A percentile compares a stretch with the other conserved stretches of the same genome.
phyloP scores from a whole-genome alignment of 108 stramenopile species.

The Skeletonema tropicum region DNA sequence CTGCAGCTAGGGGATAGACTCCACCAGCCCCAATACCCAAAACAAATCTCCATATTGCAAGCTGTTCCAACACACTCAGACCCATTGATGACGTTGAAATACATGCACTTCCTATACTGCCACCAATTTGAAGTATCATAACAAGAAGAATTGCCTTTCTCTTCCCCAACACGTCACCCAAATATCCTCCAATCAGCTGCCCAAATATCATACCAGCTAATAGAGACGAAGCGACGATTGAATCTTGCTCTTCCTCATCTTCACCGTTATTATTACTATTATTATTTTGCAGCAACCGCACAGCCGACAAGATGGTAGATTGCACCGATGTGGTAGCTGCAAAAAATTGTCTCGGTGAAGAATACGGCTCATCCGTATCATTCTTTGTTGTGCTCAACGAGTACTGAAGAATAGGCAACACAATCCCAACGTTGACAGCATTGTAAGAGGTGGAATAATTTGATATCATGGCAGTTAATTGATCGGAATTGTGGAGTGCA shows the following conservation, averaged over 20 bases:
- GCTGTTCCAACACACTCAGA: conserved; percentile 31
- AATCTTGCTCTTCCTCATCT: conserved; percentile 30
- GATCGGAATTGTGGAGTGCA: conserved; percentile 44
- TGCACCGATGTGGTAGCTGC: background rate
- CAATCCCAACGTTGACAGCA: conserved; percentile 83
- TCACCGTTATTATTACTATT: background rate
- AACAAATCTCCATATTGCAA: conserved; percentile 64
- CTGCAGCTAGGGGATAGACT: conserved; percentile 76
- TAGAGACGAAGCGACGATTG: conserved; percentile 68
- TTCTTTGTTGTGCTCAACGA: conserved; percentile 4
- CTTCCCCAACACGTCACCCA: conserved; percentile 81
- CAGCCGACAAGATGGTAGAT: background rate
- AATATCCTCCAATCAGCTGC: conserved; percentile 78
- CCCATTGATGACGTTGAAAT: conserved; percentile 8
- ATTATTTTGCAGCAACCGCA: background rate
- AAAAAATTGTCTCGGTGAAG: conserved; percentile 12
- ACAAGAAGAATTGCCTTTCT: conserved; percentile 69
- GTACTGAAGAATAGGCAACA: conserved; percentile 69
- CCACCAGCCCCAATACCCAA: conserved; percentile 71
- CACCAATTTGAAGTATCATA: conserved; percentile 80
- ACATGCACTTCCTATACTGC: conserved; percentile 62
- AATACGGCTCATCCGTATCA: conserved; percentile 22
- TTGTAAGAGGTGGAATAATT: conserved; percentile 92
- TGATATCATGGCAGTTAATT: conserved; percentile 80
- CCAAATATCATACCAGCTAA: conserved; percentile 89